Evolutionary conservation across 2,329 filamentous ascomycete genomes (phyloP).

Genomic region (Claviceps monticola): DNA sequence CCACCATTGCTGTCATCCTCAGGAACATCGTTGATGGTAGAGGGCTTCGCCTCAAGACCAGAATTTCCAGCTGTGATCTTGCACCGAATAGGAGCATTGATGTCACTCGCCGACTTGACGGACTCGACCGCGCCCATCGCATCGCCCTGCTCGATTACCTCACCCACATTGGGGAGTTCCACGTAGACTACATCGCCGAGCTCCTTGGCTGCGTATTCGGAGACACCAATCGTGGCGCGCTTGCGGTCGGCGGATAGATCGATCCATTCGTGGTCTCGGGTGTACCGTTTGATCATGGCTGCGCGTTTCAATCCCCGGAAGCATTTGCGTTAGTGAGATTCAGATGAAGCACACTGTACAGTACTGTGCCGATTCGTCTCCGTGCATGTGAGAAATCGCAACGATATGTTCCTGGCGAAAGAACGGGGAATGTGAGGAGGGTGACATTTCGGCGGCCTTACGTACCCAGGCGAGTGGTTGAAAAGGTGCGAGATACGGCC

Average conservation of each 20-base stretch:
- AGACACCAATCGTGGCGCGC: slow-evolving; percentile 73
- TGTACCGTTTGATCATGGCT: slow-evolving; percentile 71
- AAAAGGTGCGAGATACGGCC: slow-evolving; percentile 29
- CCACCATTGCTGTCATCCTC: slow-evolving; percentile 63
- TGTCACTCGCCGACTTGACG: slow-evolving; percentile 96
- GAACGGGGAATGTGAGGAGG: background rate
- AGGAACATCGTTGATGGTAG: slow-evolving; percentile 76
- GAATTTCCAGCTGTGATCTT: slow-evolving; percentile 62
- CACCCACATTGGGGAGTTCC: slow-evolving; percentile 66
- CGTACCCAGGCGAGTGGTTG: slow-evolving; percentile 25
- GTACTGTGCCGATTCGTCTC: no score
- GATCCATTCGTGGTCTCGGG: slow-evolving; percentile 97
- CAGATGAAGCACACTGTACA: no score
- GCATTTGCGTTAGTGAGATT: no score
- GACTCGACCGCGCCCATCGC: slow-evolving; percentile 91
- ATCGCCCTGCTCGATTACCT: slow-evolving; percentile 62
- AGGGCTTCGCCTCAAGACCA: slow-evolving; percentile 69
- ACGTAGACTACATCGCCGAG: slow-evolving; percentile 96
- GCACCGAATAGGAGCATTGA: slow-evolving; percentile 76
- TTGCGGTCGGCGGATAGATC: slow-evolving; percentile 73
- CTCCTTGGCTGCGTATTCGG: slow-evolving; percentile 77
- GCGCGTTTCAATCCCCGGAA: no score
- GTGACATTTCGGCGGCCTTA: background rate
- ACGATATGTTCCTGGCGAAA: no score
- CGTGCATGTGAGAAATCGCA: no score